A percentile compares a stretch with the other conserved stretches of the same genome.
Conservation (phyloP, 495 filamentous ascomycete species). For the Neurospora sublineolata region DNA sequence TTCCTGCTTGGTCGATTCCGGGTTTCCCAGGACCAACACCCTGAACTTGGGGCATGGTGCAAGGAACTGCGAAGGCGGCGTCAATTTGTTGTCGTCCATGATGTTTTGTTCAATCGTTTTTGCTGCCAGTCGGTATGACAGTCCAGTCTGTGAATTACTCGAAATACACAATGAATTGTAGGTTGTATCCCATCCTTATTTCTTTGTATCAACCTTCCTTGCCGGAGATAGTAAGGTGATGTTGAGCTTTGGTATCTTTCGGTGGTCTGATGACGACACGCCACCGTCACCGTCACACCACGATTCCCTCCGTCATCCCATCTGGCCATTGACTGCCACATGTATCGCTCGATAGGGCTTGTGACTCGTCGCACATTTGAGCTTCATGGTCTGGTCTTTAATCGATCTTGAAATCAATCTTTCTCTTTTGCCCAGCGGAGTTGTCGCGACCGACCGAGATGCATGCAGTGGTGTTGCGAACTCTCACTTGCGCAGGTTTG, state of each 20-base stretch:
- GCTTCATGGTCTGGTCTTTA: background rate
- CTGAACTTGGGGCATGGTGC: slow-evolving; percentile 17
- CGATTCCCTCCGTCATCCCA: background rate
- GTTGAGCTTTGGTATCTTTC: background rate
- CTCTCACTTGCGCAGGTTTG: background rate
- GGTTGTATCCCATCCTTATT: background rate
- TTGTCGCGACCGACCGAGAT: background rate
- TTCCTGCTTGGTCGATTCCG: slow-evolving; percentile 20
- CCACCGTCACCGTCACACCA: slow-evolving; percentile 7
- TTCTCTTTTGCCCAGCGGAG: background rate
- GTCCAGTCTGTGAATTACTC: background rate
- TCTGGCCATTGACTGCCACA: background rate
- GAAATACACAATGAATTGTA: background rate
- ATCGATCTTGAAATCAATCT: background rate
- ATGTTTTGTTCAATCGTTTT: background rate
- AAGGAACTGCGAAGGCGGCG: slow-evolving; percentile 12
- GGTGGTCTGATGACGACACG: slow-evolving; percentile 17
- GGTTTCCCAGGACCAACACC: slow-evolving; percentile 18
- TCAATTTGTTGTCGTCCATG: slow-evolving; percentile 2
- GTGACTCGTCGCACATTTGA: background rate
- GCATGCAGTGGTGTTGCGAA: background rate
- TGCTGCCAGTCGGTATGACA: background rate
- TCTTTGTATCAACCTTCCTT: background rate
- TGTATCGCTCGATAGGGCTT: background rate
- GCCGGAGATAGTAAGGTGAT: background rate